Percentiles rank a stretch among this genome's conserved stretches.
Conservation (phyloP, 371 early-diverging fungal species). For the Thermomucor indicae-seudaticae region DNA sequence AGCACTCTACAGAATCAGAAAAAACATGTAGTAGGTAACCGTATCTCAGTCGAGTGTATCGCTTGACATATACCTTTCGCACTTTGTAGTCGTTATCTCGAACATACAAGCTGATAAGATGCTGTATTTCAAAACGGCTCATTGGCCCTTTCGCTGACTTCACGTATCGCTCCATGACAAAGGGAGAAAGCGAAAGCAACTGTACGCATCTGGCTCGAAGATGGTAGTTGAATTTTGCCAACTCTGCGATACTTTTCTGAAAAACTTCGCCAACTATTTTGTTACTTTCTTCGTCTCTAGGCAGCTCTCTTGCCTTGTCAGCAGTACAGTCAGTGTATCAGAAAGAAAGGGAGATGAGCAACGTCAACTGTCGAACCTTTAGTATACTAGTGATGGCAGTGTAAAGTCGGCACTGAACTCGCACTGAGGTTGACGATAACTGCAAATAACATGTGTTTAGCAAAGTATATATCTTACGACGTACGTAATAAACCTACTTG, state of each 20-base stretch:
- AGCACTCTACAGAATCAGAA: conserved; percentile 31
- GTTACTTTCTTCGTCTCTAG: not conserved
- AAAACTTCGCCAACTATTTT: not conserved
- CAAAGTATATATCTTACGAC: not conserved
- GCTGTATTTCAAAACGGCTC: conserved; percentile 32
- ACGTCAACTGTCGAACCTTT: not conserved
- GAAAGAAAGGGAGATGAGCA: not conserved
- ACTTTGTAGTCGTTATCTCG: conserved; percentile 53
- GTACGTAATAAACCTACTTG: not conserved
- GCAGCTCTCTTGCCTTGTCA: not conserved
- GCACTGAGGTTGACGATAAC: not conserved
- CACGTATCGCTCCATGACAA: not conserved
- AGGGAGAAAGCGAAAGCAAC: not conserved
- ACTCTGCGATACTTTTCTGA: not conserved
- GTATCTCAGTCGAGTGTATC: no score
- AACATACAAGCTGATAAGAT: conserved; percentile 49
- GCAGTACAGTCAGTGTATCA: not conserved
- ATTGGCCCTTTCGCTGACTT: not conserved
- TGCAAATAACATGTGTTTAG: not conserved
- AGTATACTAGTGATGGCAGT: not conserved
- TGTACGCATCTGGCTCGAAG: not conserved
- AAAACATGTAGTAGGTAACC: not conserved
- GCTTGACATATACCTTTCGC: conserved; percentile 33
- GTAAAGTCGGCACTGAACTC: not conserved
- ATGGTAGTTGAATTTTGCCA: not conserved